Evolutionary conservation across 495 filamentous ascomycete species (phyloP), one percentile per base, ranked within the genome.

Genomic region (Hypoxylon rickii): DNA sequence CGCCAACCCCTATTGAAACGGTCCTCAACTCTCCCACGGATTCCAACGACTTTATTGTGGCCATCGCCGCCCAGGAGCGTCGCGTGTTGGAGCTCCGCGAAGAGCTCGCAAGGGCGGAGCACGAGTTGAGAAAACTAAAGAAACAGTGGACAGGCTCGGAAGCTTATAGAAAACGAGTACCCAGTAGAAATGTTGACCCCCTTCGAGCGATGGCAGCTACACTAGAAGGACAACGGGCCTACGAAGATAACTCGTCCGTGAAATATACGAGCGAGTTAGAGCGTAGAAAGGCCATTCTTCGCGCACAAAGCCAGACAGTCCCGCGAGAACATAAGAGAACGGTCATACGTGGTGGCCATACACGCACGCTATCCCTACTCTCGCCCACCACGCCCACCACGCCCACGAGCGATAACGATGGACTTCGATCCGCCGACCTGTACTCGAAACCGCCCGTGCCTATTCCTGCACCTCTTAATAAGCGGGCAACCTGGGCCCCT

Each of bases 31-130:
- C 81, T 7, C 85, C 88, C 0, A 76, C 75, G 33, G 90, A 95
- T 59, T 76, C 88, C 18, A 86, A 78, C 61, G 80, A 84, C n/a
- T 87, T 96, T 55, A 83, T 98, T 33, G 89, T 89, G 29, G 88
- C 90, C 24, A 86, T 97, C 48, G 94, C 94, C 11, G 87, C 90
- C 3, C 92, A 97, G 70, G 94, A 98, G 68, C 84, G 94, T n/a
- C 84, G 83, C 44, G 93, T 98, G 4, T 74, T 98, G 34, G 94
- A 97, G 75, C 77, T 97, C 22, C 86, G 85, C 41, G 94, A 97
- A 69, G 94, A 97, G 68, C 78, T 98, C 10, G 69, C 74, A 6
- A 85, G 85, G 45, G 92, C 94, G 7, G 94, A 97, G 65, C 67
- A 70, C 3, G 90, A 96, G 26, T 74, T 98, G 50, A 72, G 76